Evolutionary conservation across 2,329 filamentous ascomycete genomes (phyloP).

Genomic region (Dactylellina haptotyla): DNA sequence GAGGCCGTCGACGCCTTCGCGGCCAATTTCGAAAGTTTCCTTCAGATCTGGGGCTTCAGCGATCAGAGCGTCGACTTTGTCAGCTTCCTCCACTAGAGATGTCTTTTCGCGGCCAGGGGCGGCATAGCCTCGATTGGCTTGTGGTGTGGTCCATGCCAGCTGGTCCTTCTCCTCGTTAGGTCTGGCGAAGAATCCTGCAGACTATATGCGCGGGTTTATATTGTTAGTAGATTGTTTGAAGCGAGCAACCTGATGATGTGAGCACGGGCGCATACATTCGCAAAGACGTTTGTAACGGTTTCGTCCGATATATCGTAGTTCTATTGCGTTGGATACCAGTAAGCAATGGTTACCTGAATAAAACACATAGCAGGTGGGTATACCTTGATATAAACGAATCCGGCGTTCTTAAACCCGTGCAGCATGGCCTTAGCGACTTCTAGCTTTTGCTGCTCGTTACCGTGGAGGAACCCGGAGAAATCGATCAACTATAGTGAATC

Average conservation of each 20-base stretch:
- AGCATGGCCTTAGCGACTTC: conserved; percentile 77
- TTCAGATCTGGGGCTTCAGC: conserved; percentile 70
- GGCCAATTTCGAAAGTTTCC: conserved; percentile 73
- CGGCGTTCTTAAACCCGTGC: conserved; percentile 81
- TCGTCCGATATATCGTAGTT: conserved; percentile 76
- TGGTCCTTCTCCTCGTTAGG: conserved; percentile 71
- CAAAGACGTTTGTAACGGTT: conserved; percentile 72
- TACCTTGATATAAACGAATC: conserved; percentile 71
- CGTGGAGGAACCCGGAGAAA: conserved; percentile 77
- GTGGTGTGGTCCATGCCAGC: conserved; percentile 76
- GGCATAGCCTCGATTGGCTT: conserved; percentile 79
- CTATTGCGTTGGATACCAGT: conserved; percentile 71
- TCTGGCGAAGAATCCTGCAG: conserved; percentile 76
- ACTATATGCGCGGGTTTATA: conserved; percentile 60
- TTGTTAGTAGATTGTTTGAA: background rate
- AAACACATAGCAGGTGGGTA: background rate
- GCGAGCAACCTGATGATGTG: background rate
- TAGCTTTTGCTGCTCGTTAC: conserved; percentile 70
- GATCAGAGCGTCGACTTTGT: conserved; percentile 70
- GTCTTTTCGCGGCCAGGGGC: conserved; percentile 78
- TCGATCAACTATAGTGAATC: conserved; percentile 73
- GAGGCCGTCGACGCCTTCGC: conserved; percentile 66
- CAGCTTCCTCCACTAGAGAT: conserved; percentile 67
- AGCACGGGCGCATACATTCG: conserved; percentile 62
- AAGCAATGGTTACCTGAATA: background rate